Evolutionary conservation across 306 rosid species (phyloP).

Genomic region (Dalbergia cultrata): DNA sequence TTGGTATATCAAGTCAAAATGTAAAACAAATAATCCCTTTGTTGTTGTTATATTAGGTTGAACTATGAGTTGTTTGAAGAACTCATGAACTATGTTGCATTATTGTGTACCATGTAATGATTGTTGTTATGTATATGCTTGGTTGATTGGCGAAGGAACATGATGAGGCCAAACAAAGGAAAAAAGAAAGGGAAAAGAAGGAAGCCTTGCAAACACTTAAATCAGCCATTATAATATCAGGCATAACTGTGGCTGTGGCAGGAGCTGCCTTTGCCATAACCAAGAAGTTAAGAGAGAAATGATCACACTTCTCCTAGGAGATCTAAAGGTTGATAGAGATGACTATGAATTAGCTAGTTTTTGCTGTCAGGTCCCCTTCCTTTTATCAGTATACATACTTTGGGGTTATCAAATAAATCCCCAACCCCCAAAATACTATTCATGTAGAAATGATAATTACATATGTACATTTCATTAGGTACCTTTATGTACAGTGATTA

Average conservation of each 20-base stretch:
- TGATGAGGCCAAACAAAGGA: constrained; percentile 49
- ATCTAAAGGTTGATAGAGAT: constrained; percentile 39
- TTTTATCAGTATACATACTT: constrained; percentile 14
- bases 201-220: constrained; percentile 58
- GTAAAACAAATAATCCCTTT: too few species aligned
- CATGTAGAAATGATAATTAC: constrained; percentile 5
- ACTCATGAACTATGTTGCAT: background rate
- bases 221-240: constrained; percentile 64
- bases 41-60: background rate
- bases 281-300: constrained; percentile 72
- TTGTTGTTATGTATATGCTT: background rate
- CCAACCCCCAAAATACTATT: background rate
- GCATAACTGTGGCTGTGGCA: constrained; percentile 62
- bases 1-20: too few species aligned
- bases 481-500: background rate
- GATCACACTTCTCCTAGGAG: constrained; percentile 22
- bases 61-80: constrained; percentile 28
- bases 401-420: constrained; percentile 43
- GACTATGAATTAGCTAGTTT: constrained; percentile 8
- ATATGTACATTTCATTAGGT: background rate
- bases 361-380: constrained; percentile 5
- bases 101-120: background rate
- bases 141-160: constrained; percentile 50
- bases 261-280: constrained; percentile 66
- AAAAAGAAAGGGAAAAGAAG: constrained; percentile 44